Evolutionary conservation across 495 filamentous ascomycete genomes (phyloP), one percentile per base, ranked within the genome.

Genomic region (Pyronema domesticum): DNA sequence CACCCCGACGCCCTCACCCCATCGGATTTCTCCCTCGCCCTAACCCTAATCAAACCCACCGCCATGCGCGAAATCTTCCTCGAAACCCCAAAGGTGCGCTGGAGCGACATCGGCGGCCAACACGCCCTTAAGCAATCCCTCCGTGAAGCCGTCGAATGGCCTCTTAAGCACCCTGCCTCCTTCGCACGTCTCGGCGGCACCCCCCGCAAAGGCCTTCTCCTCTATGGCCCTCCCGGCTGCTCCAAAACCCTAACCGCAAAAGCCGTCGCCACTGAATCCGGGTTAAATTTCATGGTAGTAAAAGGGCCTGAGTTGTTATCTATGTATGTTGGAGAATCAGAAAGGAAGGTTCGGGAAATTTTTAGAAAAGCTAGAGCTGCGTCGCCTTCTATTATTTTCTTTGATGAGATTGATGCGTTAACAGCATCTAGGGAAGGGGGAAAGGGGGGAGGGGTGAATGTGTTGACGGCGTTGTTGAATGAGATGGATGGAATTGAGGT

Each of bases 281-380:
- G 86, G 3, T 77, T 93, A 59, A 98, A 95, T 64, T 98, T 96
- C 67, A 77, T 98, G 68, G 84, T 89, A 18, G 85, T 98, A 37
- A 94, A 94, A 70, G 91, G 91, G n/a, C 85, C 87, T 34, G 91
- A 98, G 67, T 76, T 98, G 3, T 76, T 95, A 53, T 94, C 81
- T 69, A 95, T 93, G 87, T 98, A 95, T 68, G 88, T 98, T 18
- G 91, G 91, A 52, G 91, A 98, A 68, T 89, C 88, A 6, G 91
- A 98, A 70, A 80, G 89, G 7, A 80, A 83, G 23, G 73, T 98
- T 43, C 77, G 91, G 47, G 85, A 91, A 46, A 77, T 95, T 7
- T 98, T 98, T 68, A 75, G 81, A 49, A 86, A 87, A 58, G 91
- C 91, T 2, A 75, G 86, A 43, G 81, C 83, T 39, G 91, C 89